Conservation (phyloP, 192 early-diverging fungal species). For the Backusella psychrophila region DNA sequence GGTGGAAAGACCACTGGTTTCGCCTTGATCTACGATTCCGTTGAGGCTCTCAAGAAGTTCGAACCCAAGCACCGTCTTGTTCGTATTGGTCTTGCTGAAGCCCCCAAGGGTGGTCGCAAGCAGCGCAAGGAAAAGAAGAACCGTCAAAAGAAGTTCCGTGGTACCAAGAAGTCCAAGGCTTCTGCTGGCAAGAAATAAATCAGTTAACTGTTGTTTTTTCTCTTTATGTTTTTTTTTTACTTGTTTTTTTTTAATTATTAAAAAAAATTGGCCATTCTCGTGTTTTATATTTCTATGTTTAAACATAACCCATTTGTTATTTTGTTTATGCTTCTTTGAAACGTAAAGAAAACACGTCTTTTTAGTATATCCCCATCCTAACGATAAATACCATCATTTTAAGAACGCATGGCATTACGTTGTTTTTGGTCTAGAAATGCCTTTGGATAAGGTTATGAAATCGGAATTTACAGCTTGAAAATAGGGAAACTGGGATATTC, state of each 20-base stretch:
- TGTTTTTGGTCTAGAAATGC: too few species aligned
- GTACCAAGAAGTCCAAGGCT: slow-evolving; percentile 90
- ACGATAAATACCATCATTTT: too few species aligned
- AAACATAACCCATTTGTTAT: too few species aligned
- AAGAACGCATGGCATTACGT: too few species aligned
- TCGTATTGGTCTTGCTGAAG: slow-evolving; percentile 66
- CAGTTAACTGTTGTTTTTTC: not conserved
- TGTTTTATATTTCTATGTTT: too few species aligned
- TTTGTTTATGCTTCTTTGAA: too few species aligned
- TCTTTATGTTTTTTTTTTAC: not conserved
- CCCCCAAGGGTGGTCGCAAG: slow-evolving; percentile 82
- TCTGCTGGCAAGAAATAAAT: slow-evolving; percentile 62
- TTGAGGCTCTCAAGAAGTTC: slow-evolving; percentile 96
- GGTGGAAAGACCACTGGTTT: slow-evolving; percentile 96
- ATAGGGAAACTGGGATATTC: too few species aligned
- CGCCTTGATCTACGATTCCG: slow-evolving; percentile 92
- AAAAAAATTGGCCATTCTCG: too few species aligned
- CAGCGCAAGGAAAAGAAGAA: slow-evolving; percentile 99
- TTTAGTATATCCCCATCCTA: too few species aligned
- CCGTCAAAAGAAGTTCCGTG: slow-evolving; percentile 97
- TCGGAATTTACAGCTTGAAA: too few species aligned
- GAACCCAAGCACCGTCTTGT: slow-evolving; percentile 98
- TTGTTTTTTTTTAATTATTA: not conserved
- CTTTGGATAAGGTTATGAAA: too few species aligned
- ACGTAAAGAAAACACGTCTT: too few species aligned